Evolutionary conservation across 495 filamentous ascomycete genomes (phyloP).

Genomic region (Immersiella caudata): DNA sequence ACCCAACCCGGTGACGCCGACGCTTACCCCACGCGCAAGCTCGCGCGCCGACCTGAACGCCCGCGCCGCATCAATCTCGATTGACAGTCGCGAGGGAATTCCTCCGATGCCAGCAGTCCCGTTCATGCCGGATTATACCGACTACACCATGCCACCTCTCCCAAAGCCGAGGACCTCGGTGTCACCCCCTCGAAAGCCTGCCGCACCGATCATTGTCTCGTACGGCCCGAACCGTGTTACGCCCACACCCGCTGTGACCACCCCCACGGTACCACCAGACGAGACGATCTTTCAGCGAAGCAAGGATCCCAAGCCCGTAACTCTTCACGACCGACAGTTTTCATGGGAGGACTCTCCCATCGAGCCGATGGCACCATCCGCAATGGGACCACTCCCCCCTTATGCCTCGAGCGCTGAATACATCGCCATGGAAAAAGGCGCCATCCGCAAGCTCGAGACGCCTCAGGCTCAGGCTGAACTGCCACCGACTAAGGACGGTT

Average conservation of each 20-base stretch:
- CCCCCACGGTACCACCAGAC: constrained; percentile 36
- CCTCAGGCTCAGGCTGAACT: constrained; percentile 37
- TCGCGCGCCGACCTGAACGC: constrained; percentile 26
- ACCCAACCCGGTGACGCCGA: constrained; percentile 41
- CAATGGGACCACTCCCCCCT: constrained; percentile 35
- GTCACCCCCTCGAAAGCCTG: constrained; percentile 27
- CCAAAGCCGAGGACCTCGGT: constrained; percentile 14
- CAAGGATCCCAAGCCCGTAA: not conserved
- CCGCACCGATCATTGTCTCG: constrained; percentile 31
- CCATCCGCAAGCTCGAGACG: constrained; percentile 35
- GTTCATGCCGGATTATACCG: constrained; percentile 29
- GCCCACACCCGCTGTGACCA: constrained; percentile 32
- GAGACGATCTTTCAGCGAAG: constrained; percentile 30
- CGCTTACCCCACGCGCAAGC: constrained; percentile 30
- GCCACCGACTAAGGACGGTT: constrained; percentile 43
- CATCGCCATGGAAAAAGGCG: constrained; percentile 38
- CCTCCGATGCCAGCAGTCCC: constrained; percentile 29
- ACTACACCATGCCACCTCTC: constrained; percentile 25
- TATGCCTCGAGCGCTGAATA: constrained; percentile 37
- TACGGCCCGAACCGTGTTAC: constrained; percentile 41
- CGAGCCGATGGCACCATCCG: constrained; percentile 21
- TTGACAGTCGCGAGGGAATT: constrained; percentile 24
- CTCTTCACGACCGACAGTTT: constrained; percentile 24
- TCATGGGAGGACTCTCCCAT: constrained; percentile 29
- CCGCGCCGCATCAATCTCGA: constrained; percentile 26